Base-by-base conservation (phyloP, 441 rosid species). In the Brassica hybrid region DNA sequence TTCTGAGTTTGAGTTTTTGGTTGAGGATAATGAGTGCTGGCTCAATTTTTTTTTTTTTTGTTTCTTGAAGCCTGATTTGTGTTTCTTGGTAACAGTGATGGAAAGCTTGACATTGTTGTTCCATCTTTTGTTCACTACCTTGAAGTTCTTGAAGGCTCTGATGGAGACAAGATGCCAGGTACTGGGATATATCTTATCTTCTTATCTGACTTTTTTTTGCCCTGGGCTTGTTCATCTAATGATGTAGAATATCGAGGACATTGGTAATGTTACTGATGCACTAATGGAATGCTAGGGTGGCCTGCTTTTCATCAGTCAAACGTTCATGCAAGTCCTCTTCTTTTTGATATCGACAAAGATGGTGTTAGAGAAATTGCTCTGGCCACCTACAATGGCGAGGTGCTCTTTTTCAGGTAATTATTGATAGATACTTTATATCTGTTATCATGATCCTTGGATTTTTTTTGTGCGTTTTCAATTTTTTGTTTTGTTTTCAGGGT, bases 141-240 rank as follows among this genome's bases (percentile, higher is more conserved):
- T 21, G 99, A 96, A 85, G 99, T 94, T 80, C 88, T 96, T 59
- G 99, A 96, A 87, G 99, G 99, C 19, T 80, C 98, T 41, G 99
- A 96, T 88, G 99, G 99, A 27, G 99, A 96, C 74, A 96, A 96
- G 87, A 91, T 94, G 98, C 90, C 98, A 3, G 99, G 99, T 94
- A 83, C 69, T n/a, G 21, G 0, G 65, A 19, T 38, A 12, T 32
- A 10, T 48, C 14, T 56, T 18, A 62, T 68, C 34, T 64, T 64
- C 36, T 56, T 74, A 69, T 2, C 38, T 34, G n/a, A n/a, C n/a
- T n/a, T n/a, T n/a, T 34, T 34, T 34, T 34, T 1, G n/a, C 1
- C 11, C 11, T 36, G 12, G 43, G 11, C 12, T 36, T 9, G 43
- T 8, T 8, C 12, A 2, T 36, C 71, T 41, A 54, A 34, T 10